These are phyloP conservation scores for Euptelea pleiosperma DNA, from an alignment of 164 flowering plant genomes.

Conservation along the genomic window DNA sequence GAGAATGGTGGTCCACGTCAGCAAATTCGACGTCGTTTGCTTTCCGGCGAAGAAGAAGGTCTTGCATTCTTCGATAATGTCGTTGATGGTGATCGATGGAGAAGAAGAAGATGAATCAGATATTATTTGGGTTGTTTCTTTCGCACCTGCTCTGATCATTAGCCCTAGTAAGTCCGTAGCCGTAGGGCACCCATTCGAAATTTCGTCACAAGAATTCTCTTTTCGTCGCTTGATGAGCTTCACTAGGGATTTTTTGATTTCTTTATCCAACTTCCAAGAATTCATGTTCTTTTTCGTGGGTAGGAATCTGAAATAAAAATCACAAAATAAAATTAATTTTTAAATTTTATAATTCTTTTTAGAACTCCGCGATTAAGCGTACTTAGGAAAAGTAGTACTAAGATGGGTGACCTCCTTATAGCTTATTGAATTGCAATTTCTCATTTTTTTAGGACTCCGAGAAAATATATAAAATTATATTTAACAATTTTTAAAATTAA, in stretches of 20 bases:
- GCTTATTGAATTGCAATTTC: too few species aligned
- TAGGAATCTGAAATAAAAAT: slow-evolving; percentile 44
- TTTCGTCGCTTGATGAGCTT: slow-evolving; percentile 53
- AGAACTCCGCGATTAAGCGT: too few species aligned
- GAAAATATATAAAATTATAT: too few species aligned
- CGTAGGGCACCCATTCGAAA: slow-evolving; percentile 5
- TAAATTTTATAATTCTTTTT: too few species aligned
- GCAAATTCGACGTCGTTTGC: slow-evolving; percentile 87
- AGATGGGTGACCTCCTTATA: too few species aligned
- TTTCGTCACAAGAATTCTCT: slow-evolving; percentile 13
- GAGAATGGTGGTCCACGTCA: slow-evolving; percentile 91
- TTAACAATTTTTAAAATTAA: too few species aligned
- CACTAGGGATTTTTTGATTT: slow-evolving; percentile 54
- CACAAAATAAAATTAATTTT: background rate
- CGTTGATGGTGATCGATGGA: slow-evolving; percentile 48
- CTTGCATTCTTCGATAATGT: slow-evolving; percentile 96
- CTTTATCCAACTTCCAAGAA: slow-evolving; percentile 75
- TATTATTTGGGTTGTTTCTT: background rate
- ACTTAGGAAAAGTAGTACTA: background rate
- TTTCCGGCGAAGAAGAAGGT: slow-evolving; percentile 95
- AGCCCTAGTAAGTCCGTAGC: slow-evolving; percentile 61
- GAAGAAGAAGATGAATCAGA: slow-evolving; percentile 7
- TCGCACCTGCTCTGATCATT: slow-evolving; percentile 48
- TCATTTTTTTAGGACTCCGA: too few species aligned
- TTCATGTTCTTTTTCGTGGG: slow-evolving; percentile 68